These are phyloP conservation scores for Porpolomopsis calyptriformis DNA, from an alignment of 768 basidiomycete species.

Conservation along the genomic window DNA sequence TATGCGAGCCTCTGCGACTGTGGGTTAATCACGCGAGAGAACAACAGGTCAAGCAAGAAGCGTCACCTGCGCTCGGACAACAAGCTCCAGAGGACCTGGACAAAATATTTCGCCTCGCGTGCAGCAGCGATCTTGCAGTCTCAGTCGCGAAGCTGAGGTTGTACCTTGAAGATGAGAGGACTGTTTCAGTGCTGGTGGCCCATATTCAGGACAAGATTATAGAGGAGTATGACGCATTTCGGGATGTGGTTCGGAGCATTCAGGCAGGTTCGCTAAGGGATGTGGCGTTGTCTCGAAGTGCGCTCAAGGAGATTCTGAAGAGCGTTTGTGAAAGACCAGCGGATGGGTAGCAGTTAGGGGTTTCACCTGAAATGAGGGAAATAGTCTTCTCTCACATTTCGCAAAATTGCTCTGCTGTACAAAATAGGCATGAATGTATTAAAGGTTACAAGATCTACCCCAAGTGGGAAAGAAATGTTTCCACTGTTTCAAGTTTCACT, in stretches of 20 bases:
- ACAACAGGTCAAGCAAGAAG: constrained; percentile 10
- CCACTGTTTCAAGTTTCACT: no score
- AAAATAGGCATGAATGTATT: no score
- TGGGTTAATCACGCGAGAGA: constrained; percentile 49
- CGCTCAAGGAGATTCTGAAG: constrained; percentile 12
- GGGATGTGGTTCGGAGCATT: constrained; percentile 48
- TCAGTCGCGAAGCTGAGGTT: constrained; percentile 51
- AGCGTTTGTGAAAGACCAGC: constrained; percentile 5
- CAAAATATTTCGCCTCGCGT: constrained; percentile 40
- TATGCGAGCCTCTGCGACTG: constrained; percentile 47
- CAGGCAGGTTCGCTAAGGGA: constrained; percentile 27
- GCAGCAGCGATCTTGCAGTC: constrained; percentile 45
- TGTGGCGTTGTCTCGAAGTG: constrained; percentile 9
- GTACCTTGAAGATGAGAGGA: constrained; percentile 75
- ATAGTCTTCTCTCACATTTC: no score
- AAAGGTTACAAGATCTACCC: no score
- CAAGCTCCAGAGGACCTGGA: constrained; percentile 40
- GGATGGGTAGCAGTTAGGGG: neutral
- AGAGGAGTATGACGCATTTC: constrained; percentile 65
- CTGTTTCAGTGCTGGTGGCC: constrained; percentile 64
- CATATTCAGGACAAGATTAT: constrained; percentile 69
- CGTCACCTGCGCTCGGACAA: constrained; percentile 33
- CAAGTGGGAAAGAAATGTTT: no score
- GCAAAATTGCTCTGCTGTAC: no score
- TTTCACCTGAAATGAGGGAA: no score